Evolutionary conservation across 371 early-diverging fungal species (phyloP), one percentile per base, ranked within the genome.

Genomic region (Circinella umbellata): DNA sequence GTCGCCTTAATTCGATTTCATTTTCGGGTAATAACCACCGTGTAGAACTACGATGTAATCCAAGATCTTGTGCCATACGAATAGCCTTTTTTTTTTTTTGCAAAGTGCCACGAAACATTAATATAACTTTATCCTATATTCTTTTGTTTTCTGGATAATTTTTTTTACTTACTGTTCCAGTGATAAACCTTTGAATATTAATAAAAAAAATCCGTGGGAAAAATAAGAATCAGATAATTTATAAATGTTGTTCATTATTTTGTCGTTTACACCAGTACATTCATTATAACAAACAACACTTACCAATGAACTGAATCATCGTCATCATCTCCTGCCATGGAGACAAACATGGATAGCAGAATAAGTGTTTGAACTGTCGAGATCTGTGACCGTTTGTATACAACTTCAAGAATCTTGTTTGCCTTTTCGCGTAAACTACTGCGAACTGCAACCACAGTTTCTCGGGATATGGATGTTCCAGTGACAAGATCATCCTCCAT

Each of bases 1-100:
- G 73, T 34, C 76, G 71, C 51, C 84, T 69, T 42, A 81, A 65
- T 48, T 84, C 84, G 15, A 73, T 76, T 71, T 84, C 84, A 47
- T 71, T 60, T 51, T 73, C 69, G 0, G 84, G 84, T 13, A 84
- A 78, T 10, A 65, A 64, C 84, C 84, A 84, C 36, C 71, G 64
- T 0, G 76, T 67, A n/a, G 81, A 73, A 63, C 77, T 81, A 6
- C 77, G 68, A 55, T 63, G 81, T 18, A 73, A 70, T 49, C 71
- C 71, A 36, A 79, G 61, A 48, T 73, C 72, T 70, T 73, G 73
- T 4, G 73, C 73, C 78, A 77, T 77, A 3, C 78, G 74, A 53
- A 77, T 72, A 15, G 74, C 74, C 74, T 70, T 48, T 10, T 7
- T 39, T 18, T 47, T 38, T 61, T 34, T 14, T 34, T 35, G 48